These are phyloP conservation scores for Aegilops sharonensis DNA, from an alignment of 176 grass and related monocot genomes.

Conservation along the genomic window DNA sequence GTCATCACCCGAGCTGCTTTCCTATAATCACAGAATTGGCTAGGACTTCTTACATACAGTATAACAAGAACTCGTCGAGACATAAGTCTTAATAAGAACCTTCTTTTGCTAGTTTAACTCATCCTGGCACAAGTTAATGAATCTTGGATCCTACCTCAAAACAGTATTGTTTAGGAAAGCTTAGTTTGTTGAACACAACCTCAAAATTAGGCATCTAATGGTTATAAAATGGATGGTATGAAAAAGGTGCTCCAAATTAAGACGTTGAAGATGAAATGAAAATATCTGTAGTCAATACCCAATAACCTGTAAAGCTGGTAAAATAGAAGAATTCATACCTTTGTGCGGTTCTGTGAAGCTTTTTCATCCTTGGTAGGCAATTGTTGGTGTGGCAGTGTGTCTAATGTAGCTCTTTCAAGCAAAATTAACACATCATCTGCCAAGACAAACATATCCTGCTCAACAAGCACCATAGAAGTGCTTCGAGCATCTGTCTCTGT, in stretches of 20 bases:
- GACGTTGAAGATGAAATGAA: conserved; percentile 3
- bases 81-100: background rate
- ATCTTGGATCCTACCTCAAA: background rate
- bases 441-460: conserved; percentile 84
- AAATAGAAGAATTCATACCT: conserved; percentile 43
- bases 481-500: conserved; percentile 54
- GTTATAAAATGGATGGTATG: background rate
- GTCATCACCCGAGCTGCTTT: conserved; percentile 77
- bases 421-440: conserved; percentile 76
- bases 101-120: conserved; percentile 14
- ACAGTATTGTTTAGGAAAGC: background rate
- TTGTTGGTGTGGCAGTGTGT: conserved; percentile 63
- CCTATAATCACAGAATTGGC: conserved; percentile 43
- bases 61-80: conserved; percentile 15
- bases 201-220: background rate
- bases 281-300: background rate
- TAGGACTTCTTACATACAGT: conserved; percentile 8
- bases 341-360: conserved; percentile 65
- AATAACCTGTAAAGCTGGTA: conserved; percentile 4
- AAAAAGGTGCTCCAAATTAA: background rate
- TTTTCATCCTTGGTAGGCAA: conserved; percentile 88
- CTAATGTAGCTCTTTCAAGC: conserved; percentile 81
- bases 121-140: background rate
- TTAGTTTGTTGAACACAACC: conserved; percentile 7
- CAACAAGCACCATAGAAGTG: conserved; percentile 71